Percentiles rank a stretch among this genome's conserved stretches.
Evolutionary conservation across 345 rosid genomes (phyloP).

Genomic region (Eucalyptus cladocalyx): DNA sequence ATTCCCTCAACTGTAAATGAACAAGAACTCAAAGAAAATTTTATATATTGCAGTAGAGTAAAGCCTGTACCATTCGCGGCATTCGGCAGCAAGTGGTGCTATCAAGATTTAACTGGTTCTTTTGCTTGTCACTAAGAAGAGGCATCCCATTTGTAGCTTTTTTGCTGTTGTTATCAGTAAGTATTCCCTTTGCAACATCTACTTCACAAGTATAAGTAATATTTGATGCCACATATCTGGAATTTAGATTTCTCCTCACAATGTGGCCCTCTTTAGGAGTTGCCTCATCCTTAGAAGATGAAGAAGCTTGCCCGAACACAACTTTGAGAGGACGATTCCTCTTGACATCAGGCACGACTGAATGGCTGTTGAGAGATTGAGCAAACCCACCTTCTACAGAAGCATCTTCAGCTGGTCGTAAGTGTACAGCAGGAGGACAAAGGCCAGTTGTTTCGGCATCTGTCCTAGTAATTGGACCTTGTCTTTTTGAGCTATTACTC

Average conservation of each 20-base stretch:
- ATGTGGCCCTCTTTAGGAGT: neutral
- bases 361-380: neutral
- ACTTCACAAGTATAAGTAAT: neutral
- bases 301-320: neutral
- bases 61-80: neutral
- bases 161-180: neutral
- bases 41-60: neutral
- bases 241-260: neutral
- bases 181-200: neutral
- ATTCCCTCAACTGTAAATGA: neutral
- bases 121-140: neutral
- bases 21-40: neutral
- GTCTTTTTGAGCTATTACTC: neutral
- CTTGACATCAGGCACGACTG: neutral
- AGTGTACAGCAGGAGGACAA: neutral
- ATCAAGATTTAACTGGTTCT: neutral
- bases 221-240: neutral
- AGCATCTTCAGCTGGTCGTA: neutral
- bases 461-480: neutral
- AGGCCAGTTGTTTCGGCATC: neutral
- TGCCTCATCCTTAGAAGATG: neutral
- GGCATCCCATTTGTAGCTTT: neutral
- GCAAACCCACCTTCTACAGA: neutral
- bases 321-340: neutral
- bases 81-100: neutral